Evolutionary conservation across 805 yeast species (phyloP).

Genomic region (Kuraishia piskuri): DNA sequence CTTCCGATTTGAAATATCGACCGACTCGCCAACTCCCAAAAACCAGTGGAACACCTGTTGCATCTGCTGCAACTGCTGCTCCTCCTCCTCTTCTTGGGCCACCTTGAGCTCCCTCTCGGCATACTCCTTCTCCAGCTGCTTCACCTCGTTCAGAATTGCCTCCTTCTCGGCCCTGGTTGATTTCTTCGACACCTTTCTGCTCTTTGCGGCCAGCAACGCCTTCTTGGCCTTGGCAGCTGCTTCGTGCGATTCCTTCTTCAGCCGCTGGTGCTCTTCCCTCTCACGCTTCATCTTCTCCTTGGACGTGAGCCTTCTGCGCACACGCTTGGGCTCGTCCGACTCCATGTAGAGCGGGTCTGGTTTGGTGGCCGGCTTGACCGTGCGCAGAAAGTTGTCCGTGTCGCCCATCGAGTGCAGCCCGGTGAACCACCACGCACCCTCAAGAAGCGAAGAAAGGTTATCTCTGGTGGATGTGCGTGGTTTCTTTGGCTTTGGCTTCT

Average conservation of each 20-base stretch:
- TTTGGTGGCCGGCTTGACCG: background rate
- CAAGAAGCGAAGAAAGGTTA: background rate
- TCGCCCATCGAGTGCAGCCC: slow-evolving; percentile 1
- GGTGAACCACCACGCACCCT: slow-evolving; percentile 2
- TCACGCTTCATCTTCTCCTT: slow-evolving; percentile 5
- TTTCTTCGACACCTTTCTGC: background rate
- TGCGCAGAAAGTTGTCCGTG: slow-evolving; percentile 1
- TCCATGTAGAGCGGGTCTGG: background rate
- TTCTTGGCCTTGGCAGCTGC: background rate
- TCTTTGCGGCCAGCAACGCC: slow-evolving; percentile 2
- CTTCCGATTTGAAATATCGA: slow-evolving; percentile 16
- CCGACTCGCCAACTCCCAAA: slow-evolving; percentile 11
- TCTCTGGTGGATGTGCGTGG: background rate
- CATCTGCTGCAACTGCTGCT: slow-evolving; percentile 5
- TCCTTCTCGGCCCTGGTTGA: background rate
- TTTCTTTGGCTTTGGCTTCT: background rate
- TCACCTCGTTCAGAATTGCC: background rate
- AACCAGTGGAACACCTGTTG: slow-evolving; percentile 12
- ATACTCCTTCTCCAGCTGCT: background rate
- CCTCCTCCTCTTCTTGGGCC: slow-evolving; percentile 7
- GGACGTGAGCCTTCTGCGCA: slow-evolving; percentile 3
- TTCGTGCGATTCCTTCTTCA: background rate
- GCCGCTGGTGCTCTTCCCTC: background rate
- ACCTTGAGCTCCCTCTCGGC: slow-evolving; percentile 2
- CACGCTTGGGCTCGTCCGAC: background rate